Conservation (phyloP, 192 early-diverging fungal species). For the Gryganskiella cystojenkinii region DNA sequence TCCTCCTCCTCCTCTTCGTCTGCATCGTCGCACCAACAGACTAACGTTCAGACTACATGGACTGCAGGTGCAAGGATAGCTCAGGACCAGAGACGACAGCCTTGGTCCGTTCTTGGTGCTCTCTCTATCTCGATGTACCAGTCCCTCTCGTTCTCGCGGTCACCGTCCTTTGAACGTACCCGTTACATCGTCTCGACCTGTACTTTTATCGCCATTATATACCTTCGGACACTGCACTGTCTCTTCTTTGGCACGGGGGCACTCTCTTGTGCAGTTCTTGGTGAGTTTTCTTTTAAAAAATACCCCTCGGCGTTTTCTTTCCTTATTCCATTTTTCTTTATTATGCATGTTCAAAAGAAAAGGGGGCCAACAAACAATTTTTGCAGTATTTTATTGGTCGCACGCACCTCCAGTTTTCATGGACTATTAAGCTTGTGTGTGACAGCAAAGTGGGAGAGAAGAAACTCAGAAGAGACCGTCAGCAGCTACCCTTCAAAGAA, state of each 20-base stretch:
- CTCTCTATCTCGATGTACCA: constrained; percentile 44
- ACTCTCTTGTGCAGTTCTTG: constrained; percentile 48
- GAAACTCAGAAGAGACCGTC: no score
- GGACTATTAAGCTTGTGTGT: no score
- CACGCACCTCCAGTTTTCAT: no score
- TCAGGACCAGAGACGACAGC: background rate
- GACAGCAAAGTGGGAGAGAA: no score
- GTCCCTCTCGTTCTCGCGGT: constrained; percentile 45
- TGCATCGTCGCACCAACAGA: background rate
- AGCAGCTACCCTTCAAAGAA: no score
- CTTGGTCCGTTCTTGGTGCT: constrained; percentile 37
- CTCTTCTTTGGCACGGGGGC: constrained; percentile 52
- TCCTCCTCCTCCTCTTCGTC: background rate
- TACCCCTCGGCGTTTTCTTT: background rate
- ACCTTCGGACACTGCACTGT: constrained; percentile 46
- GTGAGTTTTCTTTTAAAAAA: constrained; percentile 7
- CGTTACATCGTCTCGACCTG: constrained; percentile 48
- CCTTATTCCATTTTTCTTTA: background rate
- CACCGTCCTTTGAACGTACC: constrained; percentile 46
- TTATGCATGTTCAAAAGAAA: no score
- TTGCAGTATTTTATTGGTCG: no score
- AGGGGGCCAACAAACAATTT: no score
- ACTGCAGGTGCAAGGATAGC: no score
- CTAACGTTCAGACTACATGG: background rate
- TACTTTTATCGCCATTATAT: constrained; percentile 52